Conservation (phyloP, 768 basidiomycete species). For the Clathrus columnatus region DNA sequence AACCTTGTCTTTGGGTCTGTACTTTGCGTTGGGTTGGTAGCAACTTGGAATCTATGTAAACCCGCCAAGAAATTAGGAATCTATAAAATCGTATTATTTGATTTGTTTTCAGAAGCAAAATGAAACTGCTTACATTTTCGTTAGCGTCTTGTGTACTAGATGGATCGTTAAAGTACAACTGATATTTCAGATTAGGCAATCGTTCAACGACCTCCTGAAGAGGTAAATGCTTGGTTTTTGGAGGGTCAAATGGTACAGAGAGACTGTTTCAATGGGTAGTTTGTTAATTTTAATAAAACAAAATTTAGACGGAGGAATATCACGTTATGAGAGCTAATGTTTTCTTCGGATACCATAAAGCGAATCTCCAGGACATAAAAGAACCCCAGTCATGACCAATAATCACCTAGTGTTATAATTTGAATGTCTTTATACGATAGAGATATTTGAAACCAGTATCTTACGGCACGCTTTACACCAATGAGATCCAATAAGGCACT, state of each 20-base stretch:
- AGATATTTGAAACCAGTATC: constrained; percentile 21
- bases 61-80: not conserved
- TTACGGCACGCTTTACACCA: constrained; percentile 43
- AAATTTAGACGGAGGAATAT: constrained; percentile 18
- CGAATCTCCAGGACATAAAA: constrained; percentile 52
- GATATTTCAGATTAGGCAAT: constrained; percentile 57
- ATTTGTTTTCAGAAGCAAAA: not conserved
- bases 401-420: constrained; percentile 34
- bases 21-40: not conserved
- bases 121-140: constrained; percentile 34
- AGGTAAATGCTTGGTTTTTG: constrained; percentile 38
- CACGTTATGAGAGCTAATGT: constrained; percentile 54
- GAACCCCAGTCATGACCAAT: constrained; percentile 83
- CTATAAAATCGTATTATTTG: not conserved
- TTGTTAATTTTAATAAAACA: constrained; percentile 4
- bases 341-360: constrained; percentile 63
- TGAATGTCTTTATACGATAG: not conserved
- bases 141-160: constrained; percentile 49
- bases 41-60: not conserved
- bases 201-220: constrained; percentile 41
- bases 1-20: not conserved
- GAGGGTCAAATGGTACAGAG: constrained; percentile 60
- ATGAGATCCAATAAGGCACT: constrained; percentile 55
- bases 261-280: constrained; percentile 32
- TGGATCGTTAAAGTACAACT: constrained; percentile 52